Evolutionary conservation across 495 filamentous ascomycete species (phyloP).

Genomic region (Choiromyces venosus): DNA sequence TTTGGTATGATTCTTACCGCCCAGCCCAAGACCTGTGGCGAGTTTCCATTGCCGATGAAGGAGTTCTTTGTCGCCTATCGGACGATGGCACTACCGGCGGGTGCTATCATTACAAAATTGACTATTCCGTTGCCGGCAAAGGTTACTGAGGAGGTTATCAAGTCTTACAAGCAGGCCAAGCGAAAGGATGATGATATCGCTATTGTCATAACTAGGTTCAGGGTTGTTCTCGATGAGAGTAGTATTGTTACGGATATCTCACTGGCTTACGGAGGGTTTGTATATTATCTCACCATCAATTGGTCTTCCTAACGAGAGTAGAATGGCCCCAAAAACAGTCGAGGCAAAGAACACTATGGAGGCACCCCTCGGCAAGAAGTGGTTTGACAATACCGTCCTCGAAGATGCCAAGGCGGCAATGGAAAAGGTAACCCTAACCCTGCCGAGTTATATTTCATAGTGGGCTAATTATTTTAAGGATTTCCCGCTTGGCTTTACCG

Average conservation of each 20-base stretch:
- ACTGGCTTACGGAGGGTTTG: constrained; percentile 71
- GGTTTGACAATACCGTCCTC: constrained; percentile 71
- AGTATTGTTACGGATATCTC: constrained; percentile 61
- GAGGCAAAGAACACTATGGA: constrained; percentile 68
- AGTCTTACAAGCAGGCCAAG: constrained; percentile 91
- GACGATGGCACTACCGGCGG: constrained; percentile 43
- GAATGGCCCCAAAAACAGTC: constrained; percentile 81
- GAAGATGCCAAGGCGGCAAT: constrained; percentile 83
- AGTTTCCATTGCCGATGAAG: constrained; percentile 39
- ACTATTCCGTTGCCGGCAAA: constrained; percentile 46
- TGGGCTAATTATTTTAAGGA: constrained; percentile 46
- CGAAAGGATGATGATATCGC: constrained; percentile 96
- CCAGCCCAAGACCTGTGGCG: constrained; percentile 34
- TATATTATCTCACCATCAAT: constrained; percentile 10
- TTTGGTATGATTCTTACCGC: constrained; percentile 41
- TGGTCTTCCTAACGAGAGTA: constrained; percentile 18
- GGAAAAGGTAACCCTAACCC: constrained; percentile 49
- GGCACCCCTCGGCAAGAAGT: constrained; percentile 68
- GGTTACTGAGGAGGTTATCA: constrained; percentile 57
- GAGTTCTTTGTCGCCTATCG: constrained; percentile 45
- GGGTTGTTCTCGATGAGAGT: constrained; percentile 57
- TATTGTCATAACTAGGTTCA: constrained; percentile 80
- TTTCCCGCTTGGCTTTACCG: constrained; percentile 77
- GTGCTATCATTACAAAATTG: constrained; percentile 48
- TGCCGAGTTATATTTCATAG: background rate